A percentile compares a stretch with the other conserved stretches of the same genome.
Conservation (phyloP, 768 basidiomycete genomes). For the Suillus decipiens region DNA sequence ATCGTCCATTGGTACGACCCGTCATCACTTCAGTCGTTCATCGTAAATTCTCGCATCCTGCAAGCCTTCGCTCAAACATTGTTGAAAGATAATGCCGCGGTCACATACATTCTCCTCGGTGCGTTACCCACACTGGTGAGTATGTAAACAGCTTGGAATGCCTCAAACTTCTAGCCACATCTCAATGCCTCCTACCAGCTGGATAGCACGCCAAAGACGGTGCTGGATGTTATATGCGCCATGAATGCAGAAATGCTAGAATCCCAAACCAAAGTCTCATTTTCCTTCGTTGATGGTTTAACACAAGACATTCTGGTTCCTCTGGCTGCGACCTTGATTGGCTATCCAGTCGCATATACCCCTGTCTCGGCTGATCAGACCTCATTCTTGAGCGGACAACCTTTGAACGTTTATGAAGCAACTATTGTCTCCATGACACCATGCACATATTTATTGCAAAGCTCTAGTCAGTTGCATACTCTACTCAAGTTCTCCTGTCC, state of each 20-base stretch:
- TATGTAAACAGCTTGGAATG: not conserved
- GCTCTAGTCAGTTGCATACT: slow-evolving; percentile 29
- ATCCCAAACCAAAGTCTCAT: slow-evolving; percentile 19
- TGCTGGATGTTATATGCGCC: slow-evolving; percentile 19
- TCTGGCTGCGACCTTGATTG: slow-evolving; percentile 59
- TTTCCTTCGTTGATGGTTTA: slow-evolving; percentile 32
- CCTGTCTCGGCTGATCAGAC: slow-evolving; percentile 42
- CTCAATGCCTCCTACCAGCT: slow-evolving; percentile 17
- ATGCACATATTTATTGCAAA: not conserved
- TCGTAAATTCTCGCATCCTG: slow-evolving; percentile 43
- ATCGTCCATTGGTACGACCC: slow-evolving; percentile 50
- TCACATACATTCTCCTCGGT: slow-evolving; percentile 24
- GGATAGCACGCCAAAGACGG: slow-evolving; percentile 12
- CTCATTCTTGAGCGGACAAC: slow-evolving; percentile 45
- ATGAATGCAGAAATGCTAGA: slow-evolving; percentile 12
- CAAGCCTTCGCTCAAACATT: slow-evolving; percentile 16
- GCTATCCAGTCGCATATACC: slow-evolving; percentile 60
- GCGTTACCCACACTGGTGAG: slow-evolving; percentile 24
- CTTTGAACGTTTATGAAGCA: slow-evolving; percentile 53
- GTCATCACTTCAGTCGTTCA: slow-evolving; percentile 52
- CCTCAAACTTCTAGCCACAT: not conserved
- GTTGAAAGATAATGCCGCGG: slow-evolving; percentile 9
- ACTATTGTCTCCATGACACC: slow-evolving; percentile 11
- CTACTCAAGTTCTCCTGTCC: slow-evolving; percentile 65
- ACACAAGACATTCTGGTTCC: slow-evolving; percentile 41